A percentile compares a stretch with the other conserved stretches of the same genome.
Conservation (phyloP, 225 moss, liverwort and hornwort genomes). For the Lunularia cruciata region DNA sequence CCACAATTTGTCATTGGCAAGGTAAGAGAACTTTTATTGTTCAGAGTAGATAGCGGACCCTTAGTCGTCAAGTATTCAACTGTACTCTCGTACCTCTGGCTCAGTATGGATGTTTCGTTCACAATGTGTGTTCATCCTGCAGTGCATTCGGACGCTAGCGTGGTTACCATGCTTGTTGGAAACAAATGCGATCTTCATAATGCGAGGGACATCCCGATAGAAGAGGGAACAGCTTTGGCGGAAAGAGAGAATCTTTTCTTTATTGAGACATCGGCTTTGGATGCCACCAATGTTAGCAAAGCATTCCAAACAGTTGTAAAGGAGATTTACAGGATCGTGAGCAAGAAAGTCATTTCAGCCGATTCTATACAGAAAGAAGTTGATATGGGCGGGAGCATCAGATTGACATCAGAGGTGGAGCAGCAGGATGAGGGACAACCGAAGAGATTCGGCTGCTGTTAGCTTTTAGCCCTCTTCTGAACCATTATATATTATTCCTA, state of each 20-base stretch:
- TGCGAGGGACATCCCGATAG: slow-evolving; percentile 70
- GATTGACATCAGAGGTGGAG: slow-evolving; percentile 27
- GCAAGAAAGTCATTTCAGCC: slow-evolving; percentile 64
- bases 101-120: too few species aligned
- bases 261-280: slow-evolving; percentile 89
- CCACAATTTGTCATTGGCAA: too few species aligned
- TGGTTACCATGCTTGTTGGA: slow-evolving; percentile 87
- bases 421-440: slow-evolving; percentile 18
- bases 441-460: slow-evolving; percentile 41
- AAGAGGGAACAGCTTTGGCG: slow-evolving; percentile 69
- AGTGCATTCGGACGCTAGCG: slow-evolving; percentile 92
- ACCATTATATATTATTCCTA: background rate
- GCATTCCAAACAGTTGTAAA: slow-evolving; percentile 88
- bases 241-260: slow-evolving; percentile 83
- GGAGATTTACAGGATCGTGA: slow-evolving; percentile 86
- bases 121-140: too few species aligned
- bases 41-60: too few species aligned
- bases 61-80: too few species aligned
- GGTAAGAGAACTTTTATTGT: too few species aligned
- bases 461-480: background rate
- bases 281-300: slow-evolving; percentile 80
- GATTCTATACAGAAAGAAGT: slow-evolving; percentile 44
- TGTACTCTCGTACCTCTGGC: too few species aligned
- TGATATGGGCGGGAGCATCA: slow-evolving; percentile 38
- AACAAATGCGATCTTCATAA: slow-evolving; percentile 92